A percentile compares a stretch with the other conserved stretches of the same genome.
Evolutionary conservation across 306 rosid species (phyloP).

Genomic region (Ziziphus jujuba): DNA sequence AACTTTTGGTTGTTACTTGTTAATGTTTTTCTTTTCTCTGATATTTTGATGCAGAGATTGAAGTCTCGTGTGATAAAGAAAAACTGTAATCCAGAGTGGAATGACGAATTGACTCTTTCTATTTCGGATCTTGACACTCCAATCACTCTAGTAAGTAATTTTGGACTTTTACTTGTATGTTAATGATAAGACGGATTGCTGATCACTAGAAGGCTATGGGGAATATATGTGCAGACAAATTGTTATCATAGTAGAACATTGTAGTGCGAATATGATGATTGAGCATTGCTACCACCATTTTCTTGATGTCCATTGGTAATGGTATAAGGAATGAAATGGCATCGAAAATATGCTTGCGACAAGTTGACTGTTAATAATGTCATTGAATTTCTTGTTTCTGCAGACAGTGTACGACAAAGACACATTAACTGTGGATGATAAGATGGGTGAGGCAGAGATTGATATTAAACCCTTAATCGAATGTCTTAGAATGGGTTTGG

Average conservation of each 20-base stretch:
- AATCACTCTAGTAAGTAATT: slow-evolving; percentile 52
- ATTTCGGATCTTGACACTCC: slow-evolving; percentile 42
- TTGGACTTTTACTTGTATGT: not conserved
- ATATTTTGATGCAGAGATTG: slow-evolving; percentile 46
- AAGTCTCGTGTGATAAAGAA: slow-evolving; percentile 57
- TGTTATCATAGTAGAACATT: too few relatives aligned
- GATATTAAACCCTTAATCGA: slow-evolving; percentile 66
- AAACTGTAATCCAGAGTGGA: slow-evolving; percentile 76
- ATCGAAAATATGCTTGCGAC: not conserved
- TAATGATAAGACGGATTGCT: not conserved
- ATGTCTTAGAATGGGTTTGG: slow-evolving; percentile 44
- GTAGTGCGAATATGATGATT: too few relatives aligned
- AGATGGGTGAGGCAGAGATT: slow-evolving; percentile 81
- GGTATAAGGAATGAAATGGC: not conserved
- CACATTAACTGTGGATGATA: slow-evolving; percentile 62
- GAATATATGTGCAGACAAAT: too few relatives aligned
- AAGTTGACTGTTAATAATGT: too few relatives aligned
- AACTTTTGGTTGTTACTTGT: not conserved
- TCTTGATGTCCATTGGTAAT: too few relatives aligned
- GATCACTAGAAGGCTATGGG: not conserved
- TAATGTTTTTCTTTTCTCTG: not conserved
- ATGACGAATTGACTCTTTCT: slow-evolving; percentile 75
- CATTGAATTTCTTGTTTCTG: not conserved
- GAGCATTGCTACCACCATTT: too few relatives aligned
- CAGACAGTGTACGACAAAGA: slow-evolving; percentile 78